Evolutionary conservation across 306 rosid species (phyloP), one percentile per base, ranked within the genome.

Genomic region (Oxytropis ochrocephala): DNA sequence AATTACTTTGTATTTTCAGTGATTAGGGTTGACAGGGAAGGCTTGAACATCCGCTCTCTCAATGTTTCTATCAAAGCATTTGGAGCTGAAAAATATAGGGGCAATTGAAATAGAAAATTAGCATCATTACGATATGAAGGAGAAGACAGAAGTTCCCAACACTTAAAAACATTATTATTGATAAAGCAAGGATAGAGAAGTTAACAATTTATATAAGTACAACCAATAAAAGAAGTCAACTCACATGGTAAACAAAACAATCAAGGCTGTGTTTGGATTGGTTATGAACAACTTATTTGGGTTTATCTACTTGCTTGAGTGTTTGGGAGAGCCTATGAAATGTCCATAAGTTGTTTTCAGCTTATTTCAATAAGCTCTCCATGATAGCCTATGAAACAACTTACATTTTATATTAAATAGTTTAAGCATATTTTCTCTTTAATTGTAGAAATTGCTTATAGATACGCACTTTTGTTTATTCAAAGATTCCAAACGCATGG

Each of bases 41-140:
- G 96, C 84, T 85, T 90, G 83, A 94, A 87, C 91, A 94, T 85
- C 75, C 82, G 95, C 61, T 94, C 98, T 86, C 92, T 90, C 84
- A 94, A 52, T 46, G 94, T 88, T 47, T 94, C 97, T 17, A 94
- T 47, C 80, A 90, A 88, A 41, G 92, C 91, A 86, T 75, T 78
- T 48, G 96, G 89, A 78, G 80, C 97, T 94, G 90, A 66, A 33
- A 79, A 71, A 71, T 67, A 79, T 49, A 44, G 79, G 16, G 53
- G 53, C 46, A 66, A 69, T 67, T 41, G 58, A 43, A 79, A 49
- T 61, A 49, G 51, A 30, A 36, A 43, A 43, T 76, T 73, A 79
- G 77, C 21, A 52, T 50, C 73, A 65, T 70, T 52, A 18, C 43
- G 53, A 47, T 67, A 48, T 39, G 17, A 55, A 51, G 36, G 11